Evolutionary conservation across 768 basidiomycete genomes (phyloP).

Genomic region (Amanita muscaria): DNA sequence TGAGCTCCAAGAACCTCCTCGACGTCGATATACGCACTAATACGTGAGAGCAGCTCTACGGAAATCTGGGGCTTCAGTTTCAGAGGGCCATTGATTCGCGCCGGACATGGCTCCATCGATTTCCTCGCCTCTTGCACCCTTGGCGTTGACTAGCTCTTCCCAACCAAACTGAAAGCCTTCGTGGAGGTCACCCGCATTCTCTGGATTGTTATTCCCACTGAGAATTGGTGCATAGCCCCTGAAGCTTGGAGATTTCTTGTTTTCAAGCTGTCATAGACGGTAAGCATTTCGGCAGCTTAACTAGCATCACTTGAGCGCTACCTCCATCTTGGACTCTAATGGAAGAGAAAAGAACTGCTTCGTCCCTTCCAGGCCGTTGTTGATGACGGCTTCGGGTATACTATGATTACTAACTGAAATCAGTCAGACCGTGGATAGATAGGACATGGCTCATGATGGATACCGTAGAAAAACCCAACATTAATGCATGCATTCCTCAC

Average conservation of each 20-base stretch:
- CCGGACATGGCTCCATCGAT: slow-evolving; percentile 50
- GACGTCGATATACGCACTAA: slow-evolving; percentile 40
- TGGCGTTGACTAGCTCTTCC: slow-evolving; percentile 35
- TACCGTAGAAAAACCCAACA: slow-evolving; percentile 83
- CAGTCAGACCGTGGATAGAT: not conserved
- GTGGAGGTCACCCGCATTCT: slow-evolving; percentile 78
- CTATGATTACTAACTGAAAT: slow-evolving; percentile 68
- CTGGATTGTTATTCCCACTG: slow-evolving; percentile 67
- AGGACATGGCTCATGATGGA: slow-evolving; percentile 2
- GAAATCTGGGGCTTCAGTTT: slow-evolving; percentile 47
- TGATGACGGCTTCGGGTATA: slow-evolving; percentile 45
- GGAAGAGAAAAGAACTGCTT: slow-evolving; percentile 63
- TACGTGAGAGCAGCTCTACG: slow-evolving; percentile 50
- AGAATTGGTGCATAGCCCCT: slow-evolving; percentile 67
- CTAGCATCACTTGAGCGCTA: slow-evolving; percentile 16
- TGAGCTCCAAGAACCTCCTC: not conserved
- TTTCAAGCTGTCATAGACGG: slow-evolving; percentile 44
- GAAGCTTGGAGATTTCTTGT: slow-evolving; percentile 60
- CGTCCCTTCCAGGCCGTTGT: slow-evolving; percentile 35
- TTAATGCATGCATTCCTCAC: slow-evolving; percentile 71
- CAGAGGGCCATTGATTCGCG: slow-evolving; percentile 72
- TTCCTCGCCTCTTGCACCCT: slow-evolving; percentile 19
- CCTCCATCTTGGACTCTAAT: slow-evolving; percentile 57
- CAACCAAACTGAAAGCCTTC: slow-evolving; percentile 87
- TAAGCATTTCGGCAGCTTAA: not conserved